A percentile compares a stretch with the other conserved stretches of the same genome.
Conservation (phyloP, 495 filamentous ascomycete genomes). For the Podospora pseudocomata region DNA sequence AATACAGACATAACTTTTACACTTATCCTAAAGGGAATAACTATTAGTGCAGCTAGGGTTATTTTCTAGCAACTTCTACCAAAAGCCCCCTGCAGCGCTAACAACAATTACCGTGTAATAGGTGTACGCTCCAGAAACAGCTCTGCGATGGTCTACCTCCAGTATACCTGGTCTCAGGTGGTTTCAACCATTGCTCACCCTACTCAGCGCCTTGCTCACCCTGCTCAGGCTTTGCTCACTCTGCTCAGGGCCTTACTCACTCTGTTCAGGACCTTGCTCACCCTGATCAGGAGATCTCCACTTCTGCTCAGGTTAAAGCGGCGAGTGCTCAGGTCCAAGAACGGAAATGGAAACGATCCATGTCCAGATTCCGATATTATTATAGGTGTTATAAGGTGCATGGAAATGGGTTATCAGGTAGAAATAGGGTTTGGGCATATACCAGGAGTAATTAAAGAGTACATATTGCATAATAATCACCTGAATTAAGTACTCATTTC, state of each 20-base stretch:
- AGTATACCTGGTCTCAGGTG: background rate
- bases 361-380: constrained; percentile 2
- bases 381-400: background rate
- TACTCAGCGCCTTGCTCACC: background rate
- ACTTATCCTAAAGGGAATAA: no score
- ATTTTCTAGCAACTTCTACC: no score
- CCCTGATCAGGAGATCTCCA: constrained; percentile 1
- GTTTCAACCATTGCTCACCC: background rate
- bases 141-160: background rate
- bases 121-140: background rate
- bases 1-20: no score
- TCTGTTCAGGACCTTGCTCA: background rate
- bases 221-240: background rate
- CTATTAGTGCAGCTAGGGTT: background rate
- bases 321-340: background rate
- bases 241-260: background rate
- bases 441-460: no score
- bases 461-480: no score
- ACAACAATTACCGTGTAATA: background rate
- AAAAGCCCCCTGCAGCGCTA: no score
- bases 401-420: no score
- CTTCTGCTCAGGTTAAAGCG: constrained; percentile 4
- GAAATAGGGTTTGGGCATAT: no score
- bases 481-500: no score
- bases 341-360: background rate